Evolutionary conservation across 257 asterid species (phyloP), one percentile per base, ranked within the genome.

Genomic region (Primulina huaijiensis): DNA sequence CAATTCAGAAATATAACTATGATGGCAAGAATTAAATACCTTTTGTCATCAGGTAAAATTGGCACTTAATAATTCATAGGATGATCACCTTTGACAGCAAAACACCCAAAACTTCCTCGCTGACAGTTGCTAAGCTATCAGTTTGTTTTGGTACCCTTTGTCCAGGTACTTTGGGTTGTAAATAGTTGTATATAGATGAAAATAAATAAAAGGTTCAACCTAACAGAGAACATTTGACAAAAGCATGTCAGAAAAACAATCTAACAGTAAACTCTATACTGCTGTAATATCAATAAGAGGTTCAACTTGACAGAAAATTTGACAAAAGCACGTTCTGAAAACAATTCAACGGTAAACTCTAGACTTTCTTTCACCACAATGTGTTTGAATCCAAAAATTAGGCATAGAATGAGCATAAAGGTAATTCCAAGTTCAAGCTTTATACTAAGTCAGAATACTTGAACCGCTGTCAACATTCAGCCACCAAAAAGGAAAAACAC

Each of bases 201-300:
- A 87, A 72, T 93, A 97, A 19, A 93, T 73, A 80, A 71, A 93
- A 6, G 99, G 99, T 74, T 91, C 97, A 81, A 93, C 90, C 97
- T 91, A 62, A 59, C 69, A 71, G 72, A 8, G 74, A 82, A 70
- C 64, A 66, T 27, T 61, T 21, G 43, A 35, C 21, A 19, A 56
- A 35, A 27, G 57, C 20, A 50, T 50, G 57, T 50, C 57, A 50
- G 21, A 50, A 50, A 43, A 50, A 4, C 21, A 14, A 50, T 16
- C 21, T 16, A 50, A 16, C 8, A 4, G 8, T 50, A 16, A 50
- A 50, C 20, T 50, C 57, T 5, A 5, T 21, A 17, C 8, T 50
- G 82, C 86, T 70, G 82, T 82, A 66, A 87, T 84, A 72, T 93
- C 96, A n/a, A 93, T 72, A 81, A 71, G 91, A 6, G 97, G 99